Conservation (phyloP, 192 early-diverging fungal genomes). For the Coemansia sp. region DNA sequence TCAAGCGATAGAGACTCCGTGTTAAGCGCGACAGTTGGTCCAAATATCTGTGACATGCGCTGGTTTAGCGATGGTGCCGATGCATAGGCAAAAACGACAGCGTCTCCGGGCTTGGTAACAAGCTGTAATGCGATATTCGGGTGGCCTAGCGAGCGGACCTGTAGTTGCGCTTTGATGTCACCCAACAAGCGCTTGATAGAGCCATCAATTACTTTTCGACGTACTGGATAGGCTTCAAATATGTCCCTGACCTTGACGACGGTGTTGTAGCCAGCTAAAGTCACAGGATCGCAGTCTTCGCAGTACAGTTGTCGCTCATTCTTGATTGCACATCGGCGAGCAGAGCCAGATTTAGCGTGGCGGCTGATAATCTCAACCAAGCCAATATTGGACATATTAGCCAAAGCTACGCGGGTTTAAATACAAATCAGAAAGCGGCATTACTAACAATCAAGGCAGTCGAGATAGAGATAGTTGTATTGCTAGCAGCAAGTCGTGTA, state of each 20-base stretch:
- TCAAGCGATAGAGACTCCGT: constrained; percentile 43
- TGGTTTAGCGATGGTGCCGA: constrained; percentile 39
- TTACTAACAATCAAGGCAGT: not conserved
- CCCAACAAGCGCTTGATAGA: constrained; percentile 21
- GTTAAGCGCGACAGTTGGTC: constrained; percentile 20
- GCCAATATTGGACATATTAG: constrained; percentile 46
- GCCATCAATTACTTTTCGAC: constrained; percentile 23
- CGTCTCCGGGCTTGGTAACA: constrained; percentile 3
- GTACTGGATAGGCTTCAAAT: constrained; percentile 36
- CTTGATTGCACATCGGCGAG: constrained; percentile 21
- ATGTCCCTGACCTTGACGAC: constrained; percentile 31
- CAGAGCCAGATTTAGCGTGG: not conserved
- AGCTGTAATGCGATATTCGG: constrained; percentile 41
- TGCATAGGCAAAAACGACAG: constrained; percentile 24
- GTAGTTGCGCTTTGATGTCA: constrained; percentile 22
- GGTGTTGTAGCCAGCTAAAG: constrained; percentile 18
- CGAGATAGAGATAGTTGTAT: not conserved
- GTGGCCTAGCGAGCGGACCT: constrained; percentile 27
- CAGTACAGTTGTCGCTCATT: constrained; percentile 24
- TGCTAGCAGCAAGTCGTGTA: constrained; percentile 3
- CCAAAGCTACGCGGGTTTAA: constrained; percentile 28
- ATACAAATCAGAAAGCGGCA: not conserved
- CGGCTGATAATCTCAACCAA: constrained; percentile 31
- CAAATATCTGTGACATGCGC: constrained; percentile 39
- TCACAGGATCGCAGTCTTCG: not conserved